Evolutionary conservation across 441 rosid species (phyloP).

Genomic region (Gossypium davidsonii): DNA sequence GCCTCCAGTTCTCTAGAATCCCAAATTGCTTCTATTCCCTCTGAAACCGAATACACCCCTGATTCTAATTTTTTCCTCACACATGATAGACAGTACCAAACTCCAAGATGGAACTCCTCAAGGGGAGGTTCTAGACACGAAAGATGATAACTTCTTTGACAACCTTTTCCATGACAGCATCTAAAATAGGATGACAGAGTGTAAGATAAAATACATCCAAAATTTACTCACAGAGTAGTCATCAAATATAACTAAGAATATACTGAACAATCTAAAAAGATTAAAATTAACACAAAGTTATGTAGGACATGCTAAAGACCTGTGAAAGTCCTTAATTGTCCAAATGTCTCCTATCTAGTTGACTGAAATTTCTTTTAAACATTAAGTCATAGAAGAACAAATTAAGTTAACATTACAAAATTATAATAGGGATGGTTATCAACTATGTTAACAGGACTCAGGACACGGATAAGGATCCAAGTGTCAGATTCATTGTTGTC

Average conservation of each 20-base stretch:
- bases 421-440: background rate
- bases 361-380: background rate
- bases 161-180: slow-evolving; percentile 52
- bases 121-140: slow-evolving; percentile 40
- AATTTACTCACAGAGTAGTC: background rate
- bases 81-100: slow-evolving; percentile 31
- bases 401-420: background rate
- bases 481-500: background rate
- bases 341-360: background rate
- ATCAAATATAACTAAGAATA: background rate
- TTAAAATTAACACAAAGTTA: background rate
- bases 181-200: slow-evolving; percentile 26
- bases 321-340: background rate
- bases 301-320: background rate
- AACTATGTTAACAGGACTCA: background rate
- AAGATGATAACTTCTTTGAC: slow-evolving; percentile 44
- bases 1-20: slow-evolving; percentile 24
- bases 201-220: background rate
- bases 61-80: slow-evolving; percentile 21
- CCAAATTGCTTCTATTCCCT: slow-evolving; percentile 32
- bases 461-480: background rate
- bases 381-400: background rate
- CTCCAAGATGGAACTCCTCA: slow-evolving; percentile 22
- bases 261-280: background rate
- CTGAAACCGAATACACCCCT: slow-evolving; percentile 26